Evolutionary conservation across 306 rosid species (phyloP).

Genomic region (Pyrus communis): DNA sequence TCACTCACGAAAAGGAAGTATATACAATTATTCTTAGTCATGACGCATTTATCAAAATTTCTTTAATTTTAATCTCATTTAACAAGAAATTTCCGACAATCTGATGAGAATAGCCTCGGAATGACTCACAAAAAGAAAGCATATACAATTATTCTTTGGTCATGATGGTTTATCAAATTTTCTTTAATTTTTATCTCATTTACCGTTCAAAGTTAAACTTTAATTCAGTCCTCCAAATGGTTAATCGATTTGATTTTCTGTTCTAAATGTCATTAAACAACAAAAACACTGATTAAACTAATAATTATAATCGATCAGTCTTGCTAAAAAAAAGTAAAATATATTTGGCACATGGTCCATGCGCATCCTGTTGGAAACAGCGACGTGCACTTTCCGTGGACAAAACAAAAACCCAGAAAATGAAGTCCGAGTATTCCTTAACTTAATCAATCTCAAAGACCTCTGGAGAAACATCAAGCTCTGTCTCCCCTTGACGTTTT

Average conservation of each 20-base stretch:
- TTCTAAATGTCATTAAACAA: background rate
- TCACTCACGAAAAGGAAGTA: too few relatives aligned
- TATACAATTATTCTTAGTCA: too few relatives aligned
- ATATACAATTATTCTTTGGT: too few relatives aligned
- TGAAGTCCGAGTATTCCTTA: background rate
- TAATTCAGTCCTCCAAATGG: too few relatives aligned
- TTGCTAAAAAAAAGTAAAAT: background rate
- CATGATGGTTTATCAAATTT: too few relatives aligned
- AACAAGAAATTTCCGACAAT: too few relatives aligned
- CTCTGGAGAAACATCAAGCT: background rate
- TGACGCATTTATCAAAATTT: too few relatives aligned
- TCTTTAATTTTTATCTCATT: background rate
- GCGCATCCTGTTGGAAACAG: background rate
- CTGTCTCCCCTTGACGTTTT: background rate
- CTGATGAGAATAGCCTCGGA: too few relatives aligned
- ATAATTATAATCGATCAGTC: background rate
- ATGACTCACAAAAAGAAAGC: too few relatives aligned
- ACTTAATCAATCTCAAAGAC: background rate
- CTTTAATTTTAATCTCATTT: background rate
- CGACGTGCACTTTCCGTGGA: background rate
- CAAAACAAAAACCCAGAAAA: background rate
- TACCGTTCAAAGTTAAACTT: too few relatives aligned
- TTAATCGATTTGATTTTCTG: too few relatives aligned
- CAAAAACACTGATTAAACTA: background rate
- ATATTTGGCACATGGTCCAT: background rate